A percentile compares a stretch with the other conserved stretches of the same genome.
phyloP scores from a whole-genome alignment of 208 protist genomes.

The Trypanosoma mega region DNA sequence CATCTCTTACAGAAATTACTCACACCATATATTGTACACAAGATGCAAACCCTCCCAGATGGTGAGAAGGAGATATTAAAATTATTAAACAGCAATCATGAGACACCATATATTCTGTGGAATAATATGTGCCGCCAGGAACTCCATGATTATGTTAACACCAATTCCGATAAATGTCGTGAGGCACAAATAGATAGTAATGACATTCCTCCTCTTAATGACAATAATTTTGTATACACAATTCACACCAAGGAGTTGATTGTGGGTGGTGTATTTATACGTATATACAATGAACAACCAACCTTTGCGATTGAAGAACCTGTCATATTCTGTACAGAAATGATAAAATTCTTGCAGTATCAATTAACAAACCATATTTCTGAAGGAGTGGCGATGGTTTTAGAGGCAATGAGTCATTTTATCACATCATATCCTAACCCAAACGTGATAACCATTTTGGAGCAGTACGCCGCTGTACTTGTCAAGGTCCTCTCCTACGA shows the following conservation, averaged over 20 bases:
- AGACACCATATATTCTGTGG: conserved; percentile 89
- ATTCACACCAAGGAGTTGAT: conserved; percentile 72
- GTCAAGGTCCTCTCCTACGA: conserved; percentile 34
- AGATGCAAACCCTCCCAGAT: conserved; percentile 37
- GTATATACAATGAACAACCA: conserved; percentile 88
- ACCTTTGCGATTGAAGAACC: conserved; percentile 72
- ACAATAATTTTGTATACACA: conserved; percentile 56
- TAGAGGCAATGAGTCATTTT: conserved; percentile 44
- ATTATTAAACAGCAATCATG: conserved; percentile 82
- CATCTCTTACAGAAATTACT: conserved; percentile 65
- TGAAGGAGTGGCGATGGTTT: conserved; percentile 26
- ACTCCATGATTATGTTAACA: conserved; percentile 61
- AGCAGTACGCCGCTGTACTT: conserved; percentile 25
- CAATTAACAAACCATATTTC: conserved; percentile 17
- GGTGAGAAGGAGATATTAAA: conserved; percentile 63
- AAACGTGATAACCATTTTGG: conserved; percentile 8
- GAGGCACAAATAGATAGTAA: conserved; percentile 34
- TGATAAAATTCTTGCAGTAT: conserved; percentile 49
- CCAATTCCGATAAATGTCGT: conserved; percentile 48
- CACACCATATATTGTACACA: conserved; percentile 77
- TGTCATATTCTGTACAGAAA: conserved; percentile 45
- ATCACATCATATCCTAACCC: conserved; percentile 23
- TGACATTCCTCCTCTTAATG: conserved; percentile 6
- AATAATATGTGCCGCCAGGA: conserved; percentile 81
- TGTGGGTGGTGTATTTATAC: conserved; percentile 87